Conservation (phyloP, 176 grass and related monocot genomes). For the Bromus sterilis region DNA sequence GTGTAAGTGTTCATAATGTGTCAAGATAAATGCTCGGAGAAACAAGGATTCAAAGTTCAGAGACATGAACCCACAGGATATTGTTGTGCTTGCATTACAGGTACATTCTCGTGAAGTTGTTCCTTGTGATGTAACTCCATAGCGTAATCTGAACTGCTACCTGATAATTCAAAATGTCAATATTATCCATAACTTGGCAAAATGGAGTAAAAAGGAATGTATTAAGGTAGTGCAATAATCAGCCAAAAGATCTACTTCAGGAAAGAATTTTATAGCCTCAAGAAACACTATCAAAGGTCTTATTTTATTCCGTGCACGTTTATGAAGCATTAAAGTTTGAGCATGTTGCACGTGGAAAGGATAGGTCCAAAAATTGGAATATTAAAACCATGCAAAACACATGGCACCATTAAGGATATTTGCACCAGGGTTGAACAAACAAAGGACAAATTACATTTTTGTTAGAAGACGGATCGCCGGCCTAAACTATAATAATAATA, state of each 20-base stretch:
- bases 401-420: not conserved
- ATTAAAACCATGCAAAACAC: not conserved
- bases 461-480: not conserved
- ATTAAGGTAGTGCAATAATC: not conserved
- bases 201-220: not conserved
- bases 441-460: not conserved
- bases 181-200: not conserved
- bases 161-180: slow-evolving; percentile 34
- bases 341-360: not conserved
- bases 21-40: slow-evolving; percentile 17
- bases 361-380: not conserved
- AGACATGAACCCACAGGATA: slow-evolving; percentile 60
- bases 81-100: slow-evolving; percentile 76
- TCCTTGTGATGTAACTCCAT: slow-evolving; percentile 97
- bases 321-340: slow-evolving; percentile 1
- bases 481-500: not conserved
- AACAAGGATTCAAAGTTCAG: slow-evolving; percentile 15
- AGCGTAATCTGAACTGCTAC: slow-evolving; percentile 71
- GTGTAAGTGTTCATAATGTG: slow-evolving; percentile 17
- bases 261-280: slow-evolving; percentile 9
- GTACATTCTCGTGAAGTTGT: slow-evolving; percentile 86
- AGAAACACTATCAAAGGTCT: not conserved
- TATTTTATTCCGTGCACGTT: not conserved
- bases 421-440: not conserved
- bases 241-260: not conserved